Conservation (phyloP, 2,329 filamentous ascomycete genomes). For the Colletotrichum destructivum region DNA sequence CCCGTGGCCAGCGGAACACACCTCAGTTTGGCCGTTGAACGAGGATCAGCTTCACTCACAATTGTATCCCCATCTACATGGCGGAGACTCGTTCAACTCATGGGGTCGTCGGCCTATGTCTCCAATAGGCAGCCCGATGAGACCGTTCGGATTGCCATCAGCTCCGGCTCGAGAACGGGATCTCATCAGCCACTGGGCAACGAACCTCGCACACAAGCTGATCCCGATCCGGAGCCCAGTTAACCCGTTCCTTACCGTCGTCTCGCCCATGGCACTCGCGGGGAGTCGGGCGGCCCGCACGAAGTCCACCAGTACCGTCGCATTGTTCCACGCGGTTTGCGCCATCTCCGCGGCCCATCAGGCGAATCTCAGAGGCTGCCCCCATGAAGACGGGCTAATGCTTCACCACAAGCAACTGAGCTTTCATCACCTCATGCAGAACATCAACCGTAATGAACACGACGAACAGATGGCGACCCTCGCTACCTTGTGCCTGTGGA, state of each 20-base stretch:
- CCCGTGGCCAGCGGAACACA: not conserved
- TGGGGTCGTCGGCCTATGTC: too few relatives aligned
- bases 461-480: constrained; percentile 27
- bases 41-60: not conserved
- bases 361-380: constrained; percentile 8
- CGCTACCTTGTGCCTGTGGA: constrained; percentile 22
- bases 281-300: constrained; percentile 16
- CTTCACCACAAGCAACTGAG: constrained; percentile 23
- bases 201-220: constrained; percentile 22
- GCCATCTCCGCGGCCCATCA: constrained; percentile 25
- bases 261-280: constrained; percentile 25
- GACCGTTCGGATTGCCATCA: not conserved
- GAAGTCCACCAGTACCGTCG: constrained; percentile 17
- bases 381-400: not conserved
- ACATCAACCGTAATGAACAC: constrained; percentile 1
- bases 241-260: constrained; percentile 12
- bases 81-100: not conserved
- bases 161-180: not conserved
- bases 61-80: not conserved
- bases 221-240: constrained; percentile 19
- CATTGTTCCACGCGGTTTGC: constrained; percentile 30
- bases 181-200: constrained; percentile 33
- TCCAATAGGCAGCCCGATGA: not conserved
- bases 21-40: not conserved
- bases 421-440: constrained; percentile 28